Percentiles rank a stretch among this genome's conserved stretches.
Conservation (phyloP, 139 green algal genomes). For the Tetradesmus lagerheimii region DNA sequence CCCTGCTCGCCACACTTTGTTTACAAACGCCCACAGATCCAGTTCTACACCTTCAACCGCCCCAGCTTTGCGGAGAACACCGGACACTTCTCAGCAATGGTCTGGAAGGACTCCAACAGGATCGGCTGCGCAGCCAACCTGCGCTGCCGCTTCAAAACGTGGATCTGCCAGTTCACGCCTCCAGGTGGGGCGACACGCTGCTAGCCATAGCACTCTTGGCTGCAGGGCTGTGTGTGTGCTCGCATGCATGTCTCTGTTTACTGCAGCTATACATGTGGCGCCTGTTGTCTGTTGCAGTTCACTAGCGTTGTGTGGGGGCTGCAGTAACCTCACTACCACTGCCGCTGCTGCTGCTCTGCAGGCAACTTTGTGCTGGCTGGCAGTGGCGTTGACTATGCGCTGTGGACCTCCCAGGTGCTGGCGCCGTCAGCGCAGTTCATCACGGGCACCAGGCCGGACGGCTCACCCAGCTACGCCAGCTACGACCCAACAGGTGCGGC, state of each 20-base stretch:
- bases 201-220: too few species aligned
- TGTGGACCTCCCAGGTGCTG: constrained; percentile 22
- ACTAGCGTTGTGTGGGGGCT: neutral
- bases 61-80: constrained; percentile 44
- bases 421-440: constrained; percentile 8
- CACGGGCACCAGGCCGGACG: constrained; percentile 24
- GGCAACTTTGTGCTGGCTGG: constrained; percentile 24
- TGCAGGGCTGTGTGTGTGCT: neutral
- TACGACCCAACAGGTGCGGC: constrained; percentile 35
- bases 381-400: neutral
- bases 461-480: constrained; percentile 14
- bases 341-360: neutral
- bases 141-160: constrained; percentile 39
- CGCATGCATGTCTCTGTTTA: neutral
- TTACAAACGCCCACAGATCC: constrained; percentile 28
- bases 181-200: constrained; percentile 8
- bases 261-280: neutral
- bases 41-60: constrained; percentile 44
- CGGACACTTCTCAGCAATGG: constrained; percentile 51
- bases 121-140: constrained; percentile 52
- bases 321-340: neutral
- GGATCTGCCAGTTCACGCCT: constrained; percentile 47
- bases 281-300: neutral
- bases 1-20: neutral
- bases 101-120: constrained; percentile 27